These are phyloP conservation scores for Termitomyces bulborhizus DNA, from an alignment of 768 basidiomycete species.

Conservation along the genomic window DNA sequence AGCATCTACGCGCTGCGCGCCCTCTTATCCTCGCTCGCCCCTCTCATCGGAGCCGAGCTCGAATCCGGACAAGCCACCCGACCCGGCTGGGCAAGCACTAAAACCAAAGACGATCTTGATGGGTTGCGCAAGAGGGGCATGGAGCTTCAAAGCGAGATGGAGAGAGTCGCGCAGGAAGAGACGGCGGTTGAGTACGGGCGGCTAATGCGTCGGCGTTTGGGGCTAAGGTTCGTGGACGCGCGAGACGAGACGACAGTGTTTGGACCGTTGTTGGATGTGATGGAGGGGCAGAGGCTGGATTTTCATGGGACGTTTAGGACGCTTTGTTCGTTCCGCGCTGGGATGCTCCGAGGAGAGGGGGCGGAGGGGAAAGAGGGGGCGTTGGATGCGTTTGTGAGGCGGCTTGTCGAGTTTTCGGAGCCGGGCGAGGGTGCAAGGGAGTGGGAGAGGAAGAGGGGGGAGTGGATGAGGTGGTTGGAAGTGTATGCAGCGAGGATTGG, in stretches of 20 bases:
- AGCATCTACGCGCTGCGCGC: slow-evolving; percentile 78
- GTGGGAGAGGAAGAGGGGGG: slow-evolving; percentile 39
- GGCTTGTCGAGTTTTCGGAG: slow-evolving; percentile 40
- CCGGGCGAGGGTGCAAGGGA: slow-evolving; percentile 19
- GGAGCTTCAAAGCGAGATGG: background rate
- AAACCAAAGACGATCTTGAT: background rate
- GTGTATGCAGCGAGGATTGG: slow-evolving; percentile 55
- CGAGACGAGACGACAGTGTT: slow-evolving; percentile 58
- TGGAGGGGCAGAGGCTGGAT: slow-evolving; percentile 75
- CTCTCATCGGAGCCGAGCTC: slow-evolving; percentile 80
- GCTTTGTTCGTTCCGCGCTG: slow-evolving; percentile 53
- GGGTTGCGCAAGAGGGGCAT: background rate
- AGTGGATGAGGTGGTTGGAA: slow-evolving; percentile 61
- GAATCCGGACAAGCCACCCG: slow-evolving; percentile 46
- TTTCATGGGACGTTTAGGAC: slow-evolving; percentile 82
- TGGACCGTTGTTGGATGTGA: slow-evolving; percentile 65
- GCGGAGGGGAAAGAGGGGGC: slow-evolving; percentile 4
- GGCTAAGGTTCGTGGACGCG: slow-evolving; percentile 47
- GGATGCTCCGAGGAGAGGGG: background rate
- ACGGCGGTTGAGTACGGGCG: slow-evolving; percentile 55
- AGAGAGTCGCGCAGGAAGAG: background rate
- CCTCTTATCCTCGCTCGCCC: slow-evolving; percentile 71
- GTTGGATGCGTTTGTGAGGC: slow-evolving; percentile 36
- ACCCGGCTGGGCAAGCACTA: slow-evolving; percentile 51
- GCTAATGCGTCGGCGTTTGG: slow-evolving; percentile 79